Evolutionary conservation across 306 rosid genomes (phyloP).

Genomic region (Rubus parviflorus): DNA sequence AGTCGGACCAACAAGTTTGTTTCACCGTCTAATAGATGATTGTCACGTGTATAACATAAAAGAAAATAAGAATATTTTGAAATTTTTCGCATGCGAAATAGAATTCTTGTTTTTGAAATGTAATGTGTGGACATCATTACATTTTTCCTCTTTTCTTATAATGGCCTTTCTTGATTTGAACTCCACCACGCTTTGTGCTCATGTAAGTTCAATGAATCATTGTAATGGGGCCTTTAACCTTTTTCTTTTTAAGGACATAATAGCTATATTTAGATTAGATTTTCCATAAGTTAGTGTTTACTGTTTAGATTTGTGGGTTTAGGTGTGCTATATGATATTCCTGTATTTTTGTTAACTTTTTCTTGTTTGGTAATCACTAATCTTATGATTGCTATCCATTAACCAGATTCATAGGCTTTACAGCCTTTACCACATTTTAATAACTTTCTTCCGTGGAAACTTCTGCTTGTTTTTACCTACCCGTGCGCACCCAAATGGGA

Average conservation of each 20-base stretch:
- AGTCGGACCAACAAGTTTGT: background rate
- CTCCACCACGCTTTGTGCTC: background rate
- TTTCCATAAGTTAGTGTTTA: background rate
- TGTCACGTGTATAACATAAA: background rate
- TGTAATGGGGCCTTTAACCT: background rate
- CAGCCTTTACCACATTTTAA: background rate
- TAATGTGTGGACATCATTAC: too few relatives aligned
- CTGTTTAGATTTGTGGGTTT: conserved; percentile 3
- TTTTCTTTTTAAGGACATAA: background rate
- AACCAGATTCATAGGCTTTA: background rate
- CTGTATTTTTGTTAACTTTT: background rate
- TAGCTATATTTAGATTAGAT: background rate
- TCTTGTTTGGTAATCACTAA: background rate
- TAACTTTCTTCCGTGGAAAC: background rate
- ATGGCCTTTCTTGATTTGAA: background rate
- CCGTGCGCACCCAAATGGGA: background rate
- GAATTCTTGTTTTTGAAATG: too few relatives aligned
- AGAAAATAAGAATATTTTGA: too few relatives aligned
- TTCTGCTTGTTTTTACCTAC: background rate
- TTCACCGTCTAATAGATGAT: background rate
- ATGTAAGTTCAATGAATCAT: background rate
- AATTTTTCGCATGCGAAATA: too few relatives aligned
- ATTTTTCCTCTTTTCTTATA: too few relatives aligned
- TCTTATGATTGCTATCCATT: background rate
- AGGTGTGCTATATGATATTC: background rate